These are phyloP conservation scores for Mortierella sp. DNA, from an alignment of 371 early-diverging fungal genomes.

Conservation along the genomic window DNA sequence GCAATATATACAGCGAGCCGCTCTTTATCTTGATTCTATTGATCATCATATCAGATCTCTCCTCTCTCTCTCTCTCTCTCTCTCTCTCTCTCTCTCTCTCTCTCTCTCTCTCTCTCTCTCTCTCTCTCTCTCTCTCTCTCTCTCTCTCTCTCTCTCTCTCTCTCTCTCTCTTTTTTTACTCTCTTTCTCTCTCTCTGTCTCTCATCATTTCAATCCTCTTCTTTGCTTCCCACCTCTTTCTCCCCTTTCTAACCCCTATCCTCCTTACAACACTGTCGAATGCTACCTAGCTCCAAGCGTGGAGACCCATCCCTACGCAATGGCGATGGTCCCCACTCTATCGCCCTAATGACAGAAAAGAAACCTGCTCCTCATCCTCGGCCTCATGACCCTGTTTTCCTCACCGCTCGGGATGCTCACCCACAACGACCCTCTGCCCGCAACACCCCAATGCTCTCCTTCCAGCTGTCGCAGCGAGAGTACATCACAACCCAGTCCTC, in stretches of 20 bases:
- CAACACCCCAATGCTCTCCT: constrained; percentile 50
- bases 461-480: constrained; percentile 37
- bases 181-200: not conserved
- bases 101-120: not conserved
- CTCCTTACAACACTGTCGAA: not conserved
- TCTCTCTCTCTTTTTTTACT: not conserved
- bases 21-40: too few relatives aligned
- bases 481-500: constrained; percentile 41
- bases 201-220: not conserved
- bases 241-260: not conserved
- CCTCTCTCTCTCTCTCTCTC: not conserved
- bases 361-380: constrained; percentile 4
- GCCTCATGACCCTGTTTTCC: constrained; percentile 8
- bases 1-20: too few relatives aligned
- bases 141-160: not conserved
- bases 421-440: constrained; percentile 37
- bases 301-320: not conserved
- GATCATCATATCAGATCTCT: not conserved
- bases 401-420: constrained; percentile 5
- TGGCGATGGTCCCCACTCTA: constrained; percentile 14
- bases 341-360: constrained; percentile 16
- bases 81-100: not conserved
- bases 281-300: constrained; percentile 5
- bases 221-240: not conserved
- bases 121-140: not conserved